A percentile compares a stretch with the other conserved stretches of the same genome.
Conservation (phyloP, 257 asterid genomes). For the Mentha longifolia region DNA sequence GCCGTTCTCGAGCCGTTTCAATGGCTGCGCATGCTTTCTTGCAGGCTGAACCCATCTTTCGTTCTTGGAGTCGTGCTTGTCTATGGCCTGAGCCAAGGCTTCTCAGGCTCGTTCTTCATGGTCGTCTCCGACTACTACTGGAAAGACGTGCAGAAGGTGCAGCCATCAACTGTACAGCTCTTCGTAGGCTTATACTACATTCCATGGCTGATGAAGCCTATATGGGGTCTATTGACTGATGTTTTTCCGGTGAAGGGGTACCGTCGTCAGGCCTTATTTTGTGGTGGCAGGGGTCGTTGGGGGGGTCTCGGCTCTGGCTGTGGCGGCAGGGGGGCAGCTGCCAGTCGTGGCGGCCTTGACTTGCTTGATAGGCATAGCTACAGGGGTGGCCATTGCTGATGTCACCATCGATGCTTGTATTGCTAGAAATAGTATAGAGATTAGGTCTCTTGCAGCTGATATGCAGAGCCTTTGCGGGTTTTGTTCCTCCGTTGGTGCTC, state of each 20-base stretch:
- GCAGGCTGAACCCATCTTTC: no score
- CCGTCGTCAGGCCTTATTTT: slow-evolving; percentile 65
- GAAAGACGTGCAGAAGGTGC: slow-evolving; percentile 75
- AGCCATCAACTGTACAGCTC: slow-evolving; percentile 67
- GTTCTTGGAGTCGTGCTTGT: slow-evolving; percentile 34
- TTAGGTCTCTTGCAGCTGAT: slow-evolving; percentile 60
- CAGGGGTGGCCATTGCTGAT: slow-evolving; percentile 69
- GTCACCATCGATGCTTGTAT: slow-evolving; percentile 74
- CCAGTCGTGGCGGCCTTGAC: slow-evolving; percentile 45
- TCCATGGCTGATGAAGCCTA: slow-evolving; percentile 80
- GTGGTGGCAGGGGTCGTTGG: slow-evolving; percentile 38
- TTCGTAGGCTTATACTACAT: slow-evolving; percentile 55
- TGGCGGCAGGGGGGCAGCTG: slow-evolving; percentile 7
- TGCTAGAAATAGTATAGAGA: slow-evolving; percentile 59
- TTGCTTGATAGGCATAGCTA: slow-evolving; percentile 49
- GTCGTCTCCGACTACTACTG: slow-evolving; percentile 71
- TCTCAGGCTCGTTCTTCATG: slow-evolving; percentile 53
- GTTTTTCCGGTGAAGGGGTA: no score
- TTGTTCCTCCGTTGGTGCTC: slow-evolving; percentile 61
- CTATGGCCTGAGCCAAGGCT: slow-evolving; percentile 69
- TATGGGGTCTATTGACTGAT: slow-evolving; percentile 56
- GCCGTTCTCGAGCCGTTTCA: no score
- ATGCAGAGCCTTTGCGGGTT: slow-evolving; percentile 70
- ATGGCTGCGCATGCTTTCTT: no score
- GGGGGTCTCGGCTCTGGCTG: slow-evolving; percentile 38